These are phyloP conservation scores for Tuber indicum DNA, from an alignment of 495 filamentous ascomycete species.

Conservation along the genomic window DNA sequence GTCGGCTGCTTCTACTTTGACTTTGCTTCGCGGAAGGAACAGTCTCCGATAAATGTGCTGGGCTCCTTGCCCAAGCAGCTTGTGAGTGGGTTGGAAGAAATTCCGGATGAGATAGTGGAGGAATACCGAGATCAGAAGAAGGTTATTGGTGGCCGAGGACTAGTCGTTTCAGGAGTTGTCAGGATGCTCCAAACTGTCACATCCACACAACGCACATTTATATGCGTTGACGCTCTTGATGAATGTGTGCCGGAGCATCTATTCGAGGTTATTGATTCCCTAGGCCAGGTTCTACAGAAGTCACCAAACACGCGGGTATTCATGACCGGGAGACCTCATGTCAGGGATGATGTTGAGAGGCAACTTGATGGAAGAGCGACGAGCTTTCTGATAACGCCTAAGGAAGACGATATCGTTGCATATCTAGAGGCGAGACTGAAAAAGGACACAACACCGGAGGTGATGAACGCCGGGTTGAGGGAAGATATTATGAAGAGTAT, in stretches of 20 bases:
- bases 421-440: background rate
- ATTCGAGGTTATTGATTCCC: background rate
- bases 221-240: background rate
- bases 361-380: background rate
- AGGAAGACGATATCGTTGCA: background rate
- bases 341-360: background rate
- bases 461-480: too few relatives aligned
- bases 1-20: background rate
- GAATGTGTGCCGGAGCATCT: background rate
- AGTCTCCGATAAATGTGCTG: background rate
- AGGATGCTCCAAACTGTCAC: background rate
- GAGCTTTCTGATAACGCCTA: background rate
- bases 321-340: background rate
- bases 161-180: background rate
- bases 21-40: background rate
- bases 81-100: background rate
- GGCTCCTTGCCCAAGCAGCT: background rate
- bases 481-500: background rate
- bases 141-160: background rate
- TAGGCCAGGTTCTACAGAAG: background rate
- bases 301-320: background rate
- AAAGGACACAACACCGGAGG: background rate
- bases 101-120: background rate
- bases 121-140: background rate
- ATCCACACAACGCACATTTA: background rate